These are phyloP conservation scores for Aureobasidium sp. DNA, from an alignment of 2,329 filamentous ascomycete genomes.

Conservation along the genomic window DNA sequence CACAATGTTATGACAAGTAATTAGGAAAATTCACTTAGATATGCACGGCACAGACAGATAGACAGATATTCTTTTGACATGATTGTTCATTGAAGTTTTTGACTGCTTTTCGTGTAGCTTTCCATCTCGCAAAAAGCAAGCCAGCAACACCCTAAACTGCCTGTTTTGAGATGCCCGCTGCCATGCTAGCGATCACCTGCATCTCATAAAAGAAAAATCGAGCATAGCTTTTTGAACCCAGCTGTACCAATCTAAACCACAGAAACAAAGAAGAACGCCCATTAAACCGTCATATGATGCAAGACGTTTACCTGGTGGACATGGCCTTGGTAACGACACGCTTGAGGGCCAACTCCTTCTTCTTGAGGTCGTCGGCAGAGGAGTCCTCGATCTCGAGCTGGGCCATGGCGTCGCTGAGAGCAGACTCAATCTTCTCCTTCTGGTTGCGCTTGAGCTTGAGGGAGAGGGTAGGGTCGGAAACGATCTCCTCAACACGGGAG, in stretches of 20 bases:
- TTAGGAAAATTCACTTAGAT: background rate
- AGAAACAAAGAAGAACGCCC: conserved; percentile 16
- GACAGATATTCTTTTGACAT: background rate
- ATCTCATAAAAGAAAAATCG: conserved; percentile 9
- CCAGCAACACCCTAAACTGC: conserved; percentile 7
- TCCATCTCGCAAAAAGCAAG: conserved; percentile 1
- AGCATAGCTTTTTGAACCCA: conserved; percentile 13
- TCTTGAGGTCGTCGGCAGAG: conserved; percentile 89
- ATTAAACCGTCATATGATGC: conserved; percentile 14
- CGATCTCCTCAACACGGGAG: conserved; percentile 95
- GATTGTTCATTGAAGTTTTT: conserved; percentile 9
- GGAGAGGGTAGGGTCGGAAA: conserved; percentile 90
- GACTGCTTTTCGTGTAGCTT: conserved; percentile 9
- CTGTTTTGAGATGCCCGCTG: conserved; percentile 1
- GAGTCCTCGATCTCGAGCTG: conserved; percentile 95
- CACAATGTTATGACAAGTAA: background rate
- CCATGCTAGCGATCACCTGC: conserved; percentile 2
- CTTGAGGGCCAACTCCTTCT: conserved; percentile 99
- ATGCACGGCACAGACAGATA: background rate
- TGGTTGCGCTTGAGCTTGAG: conserved; percentile 98
- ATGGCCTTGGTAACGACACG: conserved; percentile 82
- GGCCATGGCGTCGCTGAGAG: conserved; percentile 93
- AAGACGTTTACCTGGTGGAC: conserved; percentile 26
- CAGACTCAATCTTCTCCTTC: conserved; percentile 99
- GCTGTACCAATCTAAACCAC: conserved; percentile 12